Conservation (phyloP, 805 yeast species). For the Wickerhamomyces mucosus region DNA sequence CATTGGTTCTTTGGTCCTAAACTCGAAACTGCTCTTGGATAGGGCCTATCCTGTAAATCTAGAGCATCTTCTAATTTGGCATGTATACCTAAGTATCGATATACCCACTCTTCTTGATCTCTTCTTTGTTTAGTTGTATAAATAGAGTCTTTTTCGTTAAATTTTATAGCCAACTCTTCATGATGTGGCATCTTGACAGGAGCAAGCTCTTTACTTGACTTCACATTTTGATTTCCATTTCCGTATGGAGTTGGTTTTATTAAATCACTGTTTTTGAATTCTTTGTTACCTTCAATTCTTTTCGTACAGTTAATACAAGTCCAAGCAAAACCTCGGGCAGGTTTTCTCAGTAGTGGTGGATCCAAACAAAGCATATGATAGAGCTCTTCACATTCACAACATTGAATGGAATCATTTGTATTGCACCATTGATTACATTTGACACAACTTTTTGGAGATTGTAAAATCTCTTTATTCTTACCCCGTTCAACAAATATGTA, state of each 20-base stretch:
- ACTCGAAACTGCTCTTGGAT: constrained; percentile 72
- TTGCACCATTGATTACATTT: constrained; percentile 83
- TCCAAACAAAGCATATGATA: constrained; percentile 80
- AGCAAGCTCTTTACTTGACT: background rate
- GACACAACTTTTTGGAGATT: constrained; percentile 58
- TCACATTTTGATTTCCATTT: no score
- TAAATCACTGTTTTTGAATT: constrained; percentile 1
- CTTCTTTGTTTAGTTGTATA: constrained; percentile 38
- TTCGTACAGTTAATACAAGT: constrained; percentile 74
- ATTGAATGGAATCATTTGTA: constrained; percentile 59
- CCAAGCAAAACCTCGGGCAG: constrained; percentile 87
- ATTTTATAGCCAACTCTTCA: constrained; percentile 47
- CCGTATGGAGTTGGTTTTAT: no score
- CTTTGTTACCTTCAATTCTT: constrained; percentile 19
- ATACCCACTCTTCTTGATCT: constrained; percentile 68
- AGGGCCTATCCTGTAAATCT: constrained; percentile 68
- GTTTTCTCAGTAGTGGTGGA: constrained; percentile 74
- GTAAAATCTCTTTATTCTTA: constrained; percentile 48
- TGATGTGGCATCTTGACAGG: constrained; percentile 33
- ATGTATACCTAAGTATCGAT: constrained; percentile 70
- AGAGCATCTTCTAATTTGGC: constrained; percentile 67
- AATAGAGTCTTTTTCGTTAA: constrained; percentile 35
- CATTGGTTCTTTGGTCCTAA: constrained; percentile 70
- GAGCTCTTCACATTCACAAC: constrained; percentile 64
- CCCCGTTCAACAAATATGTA: constrained; percentile 69